Evolutionary conservation across 768 basidiomycete species (phyloP).

Genomic region (Saitozyma podzolica): DNA sequence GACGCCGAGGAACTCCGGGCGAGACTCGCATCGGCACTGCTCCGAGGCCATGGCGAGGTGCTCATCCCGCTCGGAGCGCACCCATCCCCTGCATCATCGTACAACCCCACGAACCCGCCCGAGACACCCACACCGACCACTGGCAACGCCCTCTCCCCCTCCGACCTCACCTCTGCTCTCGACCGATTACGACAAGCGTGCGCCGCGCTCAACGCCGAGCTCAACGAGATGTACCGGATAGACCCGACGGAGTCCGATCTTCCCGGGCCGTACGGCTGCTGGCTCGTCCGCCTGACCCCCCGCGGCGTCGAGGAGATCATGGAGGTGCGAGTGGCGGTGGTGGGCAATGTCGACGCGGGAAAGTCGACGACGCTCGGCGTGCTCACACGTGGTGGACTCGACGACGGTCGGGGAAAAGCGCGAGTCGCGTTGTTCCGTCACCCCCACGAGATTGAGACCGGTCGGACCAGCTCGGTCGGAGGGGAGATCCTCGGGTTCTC

Average conservation of each 20-base stretch:
- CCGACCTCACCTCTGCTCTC: slow-evolving; percentile 29
- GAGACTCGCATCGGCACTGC: slow-evolving; percentile 15
- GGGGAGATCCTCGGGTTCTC: slow-evolving; percentile 97
- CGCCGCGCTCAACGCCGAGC: slow-evolving; percentile 32
- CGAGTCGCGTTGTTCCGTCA: slow-evolving; percentile 91
- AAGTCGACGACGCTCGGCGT: slow-evolving; percentile 95
- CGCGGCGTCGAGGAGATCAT: slow-evolving; percentile 50
- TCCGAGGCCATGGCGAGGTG: slow-evolving; percentile 47
- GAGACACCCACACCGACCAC: neutral
- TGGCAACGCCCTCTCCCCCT: slow-evolving; percentile 21
- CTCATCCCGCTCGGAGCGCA: slow-evolving; percentile 48
- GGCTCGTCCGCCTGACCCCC: slow-evolving; percentile 41
- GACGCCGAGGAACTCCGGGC: slow-evolving; percentile 25
- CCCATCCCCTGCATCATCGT: slow-evolving; percentile 33
- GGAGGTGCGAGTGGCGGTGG: slow-evolving; percentile 92
- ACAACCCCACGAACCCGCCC: slow-evolving; percentile 26
- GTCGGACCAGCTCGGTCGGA: slow-evolving; percentile 90
- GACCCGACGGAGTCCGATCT: slow-evolving; percentile 9
- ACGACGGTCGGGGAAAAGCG: slow-evolving; percentile 45
- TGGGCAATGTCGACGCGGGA: slow-evolving; percentile 82
- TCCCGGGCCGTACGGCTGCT: slow-evolving; percentile 33
- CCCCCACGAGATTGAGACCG: slow-evolving; percentile 96
- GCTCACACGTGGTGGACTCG: slow-evolving; percentile 74
- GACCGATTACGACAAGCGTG: slow-evolving; percentile 29
- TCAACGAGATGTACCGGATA: slow-evolving; percentile 45